phyloP scores from a whole-genome alignment of 805 yeast species.

The Middelhovenomyces tepae region DNA sequence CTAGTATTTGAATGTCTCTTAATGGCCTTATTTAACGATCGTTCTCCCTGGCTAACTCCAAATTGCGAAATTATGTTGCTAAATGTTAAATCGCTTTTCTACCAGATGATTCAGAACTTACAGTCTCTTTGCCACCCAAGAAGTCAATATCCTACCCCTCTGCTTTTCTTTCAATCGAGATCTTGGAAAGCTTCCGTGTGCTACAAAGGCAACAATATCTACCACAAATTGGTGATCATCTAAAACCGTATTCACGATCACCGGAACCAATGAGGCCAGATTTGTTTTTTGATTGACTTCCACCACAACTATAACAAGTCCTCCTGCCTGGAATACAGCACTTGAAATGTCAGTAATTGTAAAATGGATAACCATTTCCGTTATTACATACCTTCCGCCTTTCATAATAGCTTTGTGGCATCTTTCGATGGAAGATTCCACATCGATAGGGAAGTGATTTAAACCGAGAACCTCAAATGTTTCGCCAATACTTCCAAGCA shows the following conservation, averaged over 20 bases:
- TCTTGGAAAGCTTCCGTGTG: slow-evolving; percentile 51
- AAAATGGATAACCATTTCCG: background rate
- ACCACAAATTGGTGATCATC: slow-evolving; percentile 73
- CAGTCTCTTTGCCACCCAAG: slow-evolving; percentile 46
- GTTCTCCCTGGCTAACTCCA: slow-evolving; percentile 17
- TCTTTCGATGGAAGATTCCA: slow-evolving; percentile 59
- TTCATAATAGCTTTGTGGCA: slow-evolving; percentile 36
- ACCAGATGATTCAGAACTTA: too few relatives aligned
- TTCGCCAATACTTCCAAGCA: slow-evolving; percentile 73
- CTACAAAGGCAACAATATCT: slow-evolving; percentile 77
- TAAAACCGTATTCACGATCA: slow-evolving; percentile 69
- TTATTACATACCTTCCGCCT: too few relatives aligned
- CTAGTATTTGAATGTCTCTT: background rate
- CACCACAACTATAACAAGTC: slow-evolving; percentile 64
- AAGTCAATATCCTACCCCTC: slow-evolving; percentile 54
- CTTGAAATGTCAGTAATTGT: too few relatives aligned
- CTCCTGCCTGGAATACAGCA: slow-evolving; percentile 75
- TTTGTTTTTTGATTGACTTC: slow-evolving; percentile 44
- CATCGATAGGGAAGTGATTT: slow-evolving; percentile 81
- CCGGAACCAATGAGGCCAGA: slow-evolving; percentile 71
- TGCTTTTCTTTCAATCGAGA: slow-evolving; percentile 72
- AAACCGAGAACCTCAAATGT: slow-evolving; percentile 89
- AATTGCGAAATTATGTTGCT: too few relatives aligned
- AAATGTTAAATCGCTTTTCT: too few relatives aligned
- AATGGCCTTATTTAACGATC: slow-evolving; percentile 7